Conservation (phyloP, 169 alveolate genomes). For the Plasmodium billcollinsi region DNA sequence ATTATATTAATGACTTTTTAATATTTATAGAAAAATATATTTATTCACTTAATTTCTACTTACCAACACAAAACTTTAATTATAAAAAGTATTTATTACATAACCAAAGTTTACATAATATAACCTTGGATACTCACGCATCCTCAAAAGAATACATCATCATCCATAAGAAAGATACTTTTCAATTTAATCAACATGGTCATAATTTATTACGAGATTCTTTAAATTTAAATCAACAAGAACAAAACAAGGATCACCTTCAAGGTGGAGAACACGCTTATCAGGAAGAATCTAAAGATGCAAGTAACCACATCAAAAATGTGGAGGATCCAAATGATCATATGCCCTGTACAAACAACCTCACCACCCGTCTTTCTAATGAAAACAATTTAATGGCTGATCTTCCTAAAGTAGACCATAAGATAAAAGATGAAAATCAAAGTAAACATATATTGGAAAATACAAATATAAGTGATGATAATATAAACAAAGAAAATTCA, state of each 20-base stretch:
- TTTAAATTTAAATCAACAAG: background rate
- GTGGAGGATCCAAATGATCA: background rate
- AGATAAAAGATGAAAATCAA: no score
- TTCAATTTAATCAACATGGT: background rate
- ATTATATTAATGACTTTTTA: constrained; percentile 67
- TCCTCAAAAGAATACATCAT: background rate
- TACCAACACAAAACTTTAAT: constrained; percentile 62
- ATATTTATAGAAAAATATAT: constrained; percentile 73
- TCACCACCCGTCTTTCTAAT: no score
- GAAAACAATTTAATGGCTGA: no score
- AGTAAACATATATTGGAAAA: no score
- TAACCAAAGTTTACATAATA: constrained; percentile 24
- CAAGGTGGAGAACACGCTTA: background rate
- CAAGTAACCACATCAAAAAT: background rate
- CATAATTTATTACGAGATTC: background rate
- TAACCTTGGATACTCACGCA: background rate
- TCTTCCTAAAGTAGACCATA: no score
- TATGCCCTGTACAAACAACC: no score
- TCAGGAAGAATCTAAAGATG: background rate
- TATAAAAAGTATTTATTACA: constrained; percentile 47
- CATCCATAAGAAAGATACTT: background rate
- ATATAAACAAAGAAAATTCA: no score
- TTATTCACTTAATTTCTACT: constrained; percentile 60
- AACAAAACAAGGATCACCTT: background rate
- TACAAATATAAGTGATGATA: no score